Percentiles rank a stretch among this genome's conserved stretches.
phyloP scores from a whole-genome alignment of 2,329 filamentous ascomycete genomes.

The Colletotrichum zoysiae region DNA sequence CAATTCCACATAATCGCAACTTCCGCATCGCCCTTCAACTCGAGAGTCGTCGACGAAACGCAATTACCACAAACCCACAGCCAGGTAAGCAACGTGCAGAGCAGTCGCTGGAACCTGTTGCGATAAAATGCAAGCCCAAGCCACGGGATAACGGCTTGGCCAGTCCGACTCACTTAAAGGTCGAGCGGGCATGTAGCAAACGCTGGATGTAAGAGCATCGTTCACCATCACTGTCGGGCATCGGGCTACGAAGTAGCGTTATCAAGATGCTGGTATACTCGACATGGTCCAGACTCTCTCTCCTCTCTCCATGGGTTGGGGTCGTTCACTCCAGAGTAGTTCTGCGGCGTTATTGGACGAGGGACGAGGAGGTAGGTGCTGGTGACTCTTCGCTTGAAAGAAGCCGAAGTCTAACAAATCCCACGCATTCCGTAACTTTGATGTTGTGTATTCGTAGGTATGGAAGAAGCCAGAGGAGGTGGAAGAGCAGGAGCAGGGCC shows the following conservation, averaged over 20 bases:
- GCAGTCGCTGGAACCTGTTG: not conserved
- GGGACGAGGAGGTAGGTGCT: conserved; percentile 45
- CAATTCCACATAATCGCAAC: not conserved
- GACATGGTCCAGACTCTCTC: conserved; percentile 35
- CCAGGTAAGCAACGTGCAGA: not conserved
- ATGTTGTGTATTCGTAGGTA: conserved; percentile 36
- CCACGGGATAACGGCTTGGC: not conserved
- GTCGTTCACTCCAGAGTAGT: conserved; percentile 44
- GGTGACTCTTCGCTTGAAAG: conserved; percentile 46
- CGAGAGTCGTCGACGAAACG: not conserved
- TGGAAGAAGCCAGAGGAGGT: conserved; percentile 1
- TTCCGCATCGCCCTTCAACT: not conserved
- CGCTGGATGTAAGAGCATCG: conserved; percentile 52
- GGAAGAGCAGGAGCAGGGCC: not conserved
- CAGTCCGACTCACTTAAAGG: not conserved
- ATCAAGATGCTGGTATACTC: conserved; percentile 51
- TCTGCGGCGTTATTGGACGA: conserved; percentile 49
- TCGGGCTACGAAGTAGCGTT: conserved; percentile 51
- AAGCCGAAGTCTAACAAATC: conserved; percentile 46
- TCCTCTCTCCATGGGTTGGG: conserved; percentile 42
- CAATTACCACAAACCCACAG: not conserved
- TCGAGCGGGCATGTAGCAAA: conserved; percentile 28
- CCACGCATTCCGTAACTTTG: conserved; percentile 44
- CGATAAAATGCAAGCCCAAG: not conserved
- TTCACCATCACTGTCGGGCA: conserved; percentile 49